A percentile compares a stretch with the other conserved stretches of the same genome.
These are phyloP conservation scores for Colletotrichum sp. DNA, from an alignment of 2,329 filamentous ascomycete species.

Conservation along the genomic window DNA sequence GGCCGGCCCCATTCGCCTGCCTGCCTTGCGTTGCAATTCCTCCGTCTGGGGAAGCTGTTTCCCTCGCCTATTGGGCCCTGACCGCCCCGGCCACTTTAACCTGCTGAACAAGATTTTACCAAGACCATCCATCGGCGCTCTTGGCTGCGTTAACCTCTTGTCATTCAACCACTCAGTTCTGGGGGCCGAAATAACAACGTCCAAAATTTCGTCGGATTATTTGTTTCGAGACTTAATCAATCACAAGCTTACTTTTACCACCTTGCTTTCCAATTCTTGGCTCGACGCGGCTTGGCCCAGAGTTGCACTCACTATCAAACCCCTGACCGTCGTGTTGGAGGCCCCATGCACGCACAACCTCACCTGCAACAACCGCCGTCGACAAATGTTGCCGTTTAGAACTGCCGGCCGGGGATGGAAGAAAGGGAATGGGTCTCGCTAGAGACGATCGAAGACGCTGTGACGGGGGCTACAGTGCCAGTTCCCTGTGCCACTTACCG, in stretches of 20 bases:
- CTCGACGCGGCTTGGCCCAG: neutral
- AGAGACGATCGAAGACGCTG: neutral
- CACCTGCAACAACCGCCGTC: conserved; percentile 6
- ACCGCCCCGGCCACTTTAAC: neutral
- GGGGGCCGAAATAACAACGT: neutral
- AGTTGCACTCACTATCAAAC: neutral
- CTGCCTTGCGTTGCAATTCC: neutral
- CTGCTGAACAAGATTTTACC: conserved; percentile 4
- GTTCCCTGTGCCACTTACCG: neutral
- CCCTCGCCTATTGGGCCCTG: neutral
- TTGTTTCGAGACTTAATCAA: neutral
- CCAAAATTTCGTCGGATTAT: neutral
- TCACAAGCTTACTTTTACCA: conserved; percentile 6
- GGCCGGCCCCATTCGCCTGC: neutral
- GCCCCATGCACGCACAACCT: neutral
- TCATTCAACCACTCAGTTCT: neutral
- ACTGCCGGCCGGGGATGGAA: neutral
- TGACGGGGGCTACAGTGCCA: neutral
- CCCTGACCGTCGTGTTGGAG: neutral
- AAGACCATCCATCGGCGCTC: conserved; percentile 7
- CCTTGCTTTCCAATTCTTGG: neutral
- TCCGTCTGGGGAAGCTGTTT: conserved; percentile 1
- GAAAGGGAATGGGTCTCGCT: neutral
- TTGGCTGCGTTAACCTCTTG: conserved; percentile 5
- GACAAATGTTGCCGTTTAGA: conserved; percentile 6